Evolutionary conservation across 768 basidiomycete genomes (phyloP).

Genomic region (Favolaschia claudopus): DNA sequence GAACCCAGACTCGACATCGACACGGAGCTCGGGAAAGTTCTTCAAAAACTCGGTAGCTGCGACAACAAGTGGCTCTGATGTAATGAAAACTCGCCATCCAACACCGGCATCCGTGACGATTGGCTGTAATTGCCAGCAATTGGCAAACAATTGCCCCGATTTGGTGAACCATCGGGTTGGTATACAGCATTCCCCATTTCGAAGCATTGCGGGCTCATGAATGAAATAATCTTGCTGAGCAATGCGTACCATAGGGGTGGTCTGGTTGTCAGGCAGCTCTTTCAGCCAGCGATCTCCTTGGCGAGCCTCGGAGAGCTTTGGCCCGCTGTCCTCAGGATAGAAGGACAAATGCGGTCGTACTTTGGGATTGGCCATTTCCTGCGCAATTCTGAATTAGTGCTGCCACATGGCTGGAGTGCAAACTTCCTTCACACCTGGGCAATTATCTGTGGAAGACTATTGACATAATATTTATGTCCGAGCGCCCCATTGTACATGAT

Average conservation of each 20-base stretch:
- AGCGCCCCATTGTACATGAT: constrained; percentile 38
- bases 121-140: constrained; percentile 26
- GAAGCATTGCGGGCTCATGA: constrained; percentile 35
- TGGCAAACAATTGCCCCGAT: constrained; percentile 19
- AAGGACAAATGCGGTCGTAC: constrained; percentile 38
- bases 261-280: constrained; percentile 29
- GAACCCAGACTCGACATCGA: background rate
- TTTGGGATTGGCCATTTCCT: constrained; percentile 49
- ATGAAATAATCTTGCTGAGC: constrained; percentile 35
- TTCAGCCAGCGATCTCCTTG: constrained; percentile 37
- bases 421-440: no score
- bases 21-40: constrained; percentile 7
- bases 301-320: constrained; percentile 27
- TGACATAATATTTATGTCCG: constrained; percentile 42
- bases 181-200: constrained; percentile 23
- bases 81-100: constrained; percentile 32
- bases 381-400: background rate
- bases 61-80: no score
- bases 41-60: constrained; percentile 11
- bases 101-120: background rate
- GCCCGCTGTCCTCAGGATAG: constrained; percentile 43
- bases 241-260: constrained; percentile 38
- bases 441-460: constrained; percentile 38
- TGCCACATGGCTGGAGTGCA: no score
- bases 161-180: constrained; percentile 36